Percentiles rank a stretch among this genome's conserved stretches.
Evolutionary conservation across 345 rosid genomes (phyloP).

Genomic region (Eucalyptus albens): DNA sequence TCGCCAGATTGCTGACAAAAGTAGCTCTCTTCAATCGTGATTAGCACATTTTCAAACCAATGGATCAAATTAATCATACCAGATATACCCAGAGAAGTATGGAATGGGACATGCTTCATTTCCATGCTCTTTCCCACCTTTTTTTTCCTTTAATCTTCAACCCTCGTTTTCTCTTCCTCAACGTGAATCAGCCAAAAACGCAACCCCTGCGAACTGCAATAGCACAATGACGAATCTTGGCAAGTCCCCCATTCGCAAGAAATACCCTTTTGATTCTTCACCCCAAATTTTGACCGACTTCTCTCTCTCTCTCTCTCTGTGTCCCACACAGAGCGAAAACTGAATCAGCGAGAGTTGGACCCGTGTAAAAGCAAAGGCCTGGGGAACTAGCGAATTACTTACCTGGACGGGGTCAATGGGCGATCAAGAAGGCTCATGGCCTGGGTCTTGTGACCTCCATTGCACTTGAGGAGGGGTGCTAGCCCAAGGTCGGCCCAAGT

Average conservation of each 20-base stretch:
- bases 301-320: background rate
- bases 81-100: background rate
- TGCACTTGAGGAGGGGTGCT: background rate
- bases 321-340: background rate
- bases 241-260: background rate
- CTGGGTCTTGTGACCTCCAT: constrained; percentile 3
- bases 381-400: fast-evolving
- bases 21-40: too few relatives aligned
- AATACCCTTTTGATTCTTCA: background rate
- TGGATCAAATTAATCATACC: fast-evolving
- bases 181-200: background rate
- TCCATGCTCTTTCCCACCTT: too few relatives aligned
- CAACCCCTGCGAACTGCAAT: background rate
- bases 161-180: background rate
- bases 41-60: too few relatives aligned
- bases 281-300: background rate
- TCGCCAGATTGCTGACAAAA: too few relatives aligned
- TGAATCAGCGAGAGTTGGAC: background rate
- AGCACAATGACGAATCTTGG: background rate
- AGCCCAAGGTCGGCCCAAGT: background rate
- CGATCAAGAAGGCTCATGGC: background rate
- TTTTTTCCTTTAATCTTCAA: too few relatives aligned
- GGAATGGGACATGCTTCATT: background rate
- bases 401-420: background rate
- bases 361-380: fast-evolving